Conservation (phyloP, 352 stramenopile genomes). For the Globisporangium middletonii region DNA sequence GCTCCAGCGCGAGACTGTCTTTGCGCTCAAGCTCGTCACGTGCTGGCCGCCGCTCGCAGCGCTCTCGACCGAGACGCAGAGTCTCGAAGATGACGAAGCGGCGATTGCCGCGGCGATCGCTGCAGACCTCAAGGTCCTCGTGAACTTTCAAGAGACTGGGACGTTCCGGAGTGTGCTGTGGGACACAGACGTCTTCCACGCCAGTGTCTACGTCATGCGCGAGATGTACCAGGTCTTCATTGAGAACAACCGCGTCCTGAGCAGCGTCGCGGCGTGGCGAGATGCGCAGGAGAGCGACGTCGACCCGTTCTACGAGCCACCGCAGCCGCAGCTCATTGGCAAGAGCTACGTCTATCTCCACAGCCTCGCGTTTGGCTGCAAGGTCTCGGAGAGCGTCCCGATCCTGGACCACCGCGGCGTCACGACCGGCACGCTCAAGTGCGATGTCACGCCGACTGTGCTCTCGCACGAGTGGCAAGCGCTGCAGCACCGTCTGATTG, state of each 20-base stretch:
- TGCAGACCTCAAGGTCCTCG: slow-evolving; percentile 69
- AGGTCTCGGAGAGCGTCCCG: slow-evolving; percentile 42
- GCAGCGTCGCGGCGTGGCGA: slow-evolving; percentile 27
- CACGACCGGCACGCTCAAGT: slow-evolving; percentile 37
- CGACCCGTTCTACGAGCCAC: slow-evolving; percentile 79
- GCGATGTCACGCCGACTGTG: slow-evolving; percentile 53
- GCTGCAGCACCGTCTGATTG: slow-evolving; percentile 49
- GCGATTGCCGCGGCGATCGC: slow-evolving; percentile 41
- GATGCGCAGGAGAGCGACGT: slow-evolving; percentile 25
- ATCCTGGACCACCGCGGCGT: slow-evolving; percentile 52
- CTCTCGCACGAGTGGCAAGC: slow-evolving; percentile 77
- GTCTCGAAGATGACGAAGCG: slow-evolving; percentile 54
- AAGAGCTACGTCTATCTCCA: slow-evolving; percentile 63
- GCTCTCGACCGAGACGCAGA: slow-evolving; percentile 22
- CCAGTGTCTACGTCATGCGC: slow-evolving; percentile 77
- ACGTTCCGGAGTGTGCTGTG: slow-evolving; percentile 74
- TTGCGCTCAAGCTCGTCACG: slow-evolving; percentile 66
- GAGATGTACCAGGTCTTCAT: slow-evolving; percentile 88
- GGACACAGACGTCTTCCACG: slow-evolving; percentile 75
- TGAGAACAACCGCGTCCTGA: slow-evolving; percentile 48
- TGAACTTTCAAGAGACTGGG: slow-evolving; percentile 69
- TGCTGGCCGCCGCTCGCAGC: slow-evolving; percentile 19
- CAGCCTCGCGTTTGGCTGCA: slow-evolving; percentile 56
- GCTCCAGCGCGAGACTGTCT: slow-evolving; percentile 56
- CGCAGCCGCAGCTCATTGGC: slow-evolving; percentile 64